phyloP scores from a whole-genome alignment of 768 basidiomycete species.

The Omphalotus guepiniiformis region DNA sequence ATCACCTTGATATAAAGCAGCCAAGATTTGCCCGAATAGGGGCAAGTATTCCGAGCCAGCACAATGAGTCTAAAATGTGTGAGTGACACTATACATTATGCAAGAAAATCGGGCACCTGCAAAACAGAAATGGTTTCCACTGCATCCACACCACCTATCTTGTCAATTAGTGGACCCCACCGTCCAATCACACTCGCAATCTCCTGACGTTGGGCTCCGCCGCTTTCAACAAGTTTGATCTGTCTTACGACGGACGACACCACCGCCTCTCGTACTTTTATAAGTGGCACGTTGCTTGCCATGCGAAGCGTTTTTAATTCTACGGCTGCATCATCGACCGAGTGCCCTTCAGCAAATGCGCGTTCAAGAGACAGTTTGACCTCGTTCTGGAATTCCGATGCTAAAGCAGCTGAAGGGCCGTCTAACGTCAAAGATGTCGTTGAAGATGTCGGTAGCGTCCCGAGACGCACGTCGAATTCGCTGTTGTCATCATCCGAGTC shows the following conservation, averaged over 20 bases:
- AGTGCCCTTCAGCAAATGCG: conserved; percentile 88
- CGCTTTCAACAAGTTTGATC: conserved; percentile 58
- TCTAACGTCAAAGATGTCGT: conserved; percentile 41
- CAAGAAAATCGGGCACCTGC: conserved; percentile 50
- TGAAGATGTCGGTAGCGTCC: conserved; percentile 41
- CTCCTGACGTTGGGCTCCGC: conserved; percentile 57
- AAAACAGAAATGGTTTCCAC: conserved; percentile 75
- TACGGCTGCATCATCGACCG: conserved; percentile 88
- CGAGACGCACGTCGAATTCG: conserved; percentile 31
- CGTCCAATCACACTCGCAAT: conserved; percentile 59
- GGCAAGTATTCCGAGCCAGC: conserved; percentile 56
- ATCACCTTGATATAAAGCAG: conserved; percentile 87
- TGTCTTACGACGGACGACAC: conserved; percentile 76
- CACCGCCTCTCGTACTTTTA: conserved; percentile 85
- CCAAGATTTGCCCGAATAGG: conserved; percentile 82
- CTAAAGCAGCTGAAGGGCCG: conserved; percentile 39
- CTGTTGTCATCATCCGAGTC: conserved; percentile 38
- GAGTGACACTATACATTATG: neutral
- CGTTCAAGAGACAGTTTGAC: conserved; percentile 85
- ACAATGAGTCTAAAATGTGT: conserved; percentile 37
- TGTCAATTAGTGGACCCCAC: conserved; percentile 83
- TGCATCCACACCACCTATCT: conserved; percentile 78
- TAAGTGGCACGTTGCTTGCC: conserved; percentile 90
- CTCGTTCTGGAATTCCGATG: conserved; percentile 71
- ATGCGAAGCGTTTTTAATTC: conserved; percentile 96